Percentiles rank a stretch among this genome's conserved stretches.
Conservation (phyloP, 2,329 filamentous ascomycete genomes). For the Pyrenochaeta sp. region DNA sequence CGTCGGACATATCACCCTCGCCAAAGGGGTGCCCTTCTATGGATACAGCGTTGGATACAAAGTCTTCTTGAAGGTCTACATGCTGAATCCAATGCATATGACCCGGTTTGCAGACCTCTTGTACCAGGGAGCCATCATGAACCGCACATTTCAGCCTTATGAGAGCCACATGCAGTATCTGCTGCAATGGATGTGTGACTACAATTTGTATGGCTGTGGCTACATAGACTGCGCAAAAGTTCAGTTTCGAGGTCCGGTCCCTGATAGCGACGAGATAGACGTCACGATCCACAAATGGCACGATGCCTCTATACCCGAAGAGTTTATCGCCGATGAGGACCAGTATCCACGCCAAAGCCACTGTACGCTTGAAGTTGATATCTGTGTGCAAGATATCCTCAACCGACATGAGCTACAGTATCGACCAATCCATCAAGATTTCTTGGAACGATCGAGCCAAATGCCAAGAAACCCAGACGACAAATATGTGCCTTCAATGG, state of each 20-base stretch:
- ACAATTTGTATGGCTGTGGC: conserved; percentile 93
- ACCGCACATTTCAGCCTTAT: conserved; percentile 84
- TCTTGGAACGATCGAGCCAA: conserved; percentile 75
- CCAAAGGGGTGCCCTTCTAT: conserved; percentile 95
- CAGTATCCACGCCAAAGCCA: conserved; percentile 81
- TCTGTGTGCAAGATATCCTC: conserved; percentile 85
- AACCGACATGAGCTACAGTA: conserved; percentile 81
- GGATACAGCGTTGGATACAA: conserved; percentile 93
- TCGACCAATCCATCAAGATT: conserved; percentile 85
- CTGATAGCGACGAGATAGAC: conserved; percentile 70
- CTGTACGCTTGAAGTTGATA: conserved; percentile 88
- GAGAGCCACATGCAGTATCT: conserved; percentile 94
- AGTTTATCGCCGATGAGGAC: conserved; percentile 68
- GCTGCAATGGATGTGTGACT: conserved; percentile 97
- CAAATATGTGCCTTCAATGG: conserved; percentile 94
- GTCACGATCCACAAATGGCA: conserved; percentile 78
- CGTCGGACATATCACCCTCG: conserved; percentile 88
- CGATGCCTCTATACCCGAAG: conserved; percentile 70
- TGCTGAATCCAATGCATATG: conserved; percentile 87
- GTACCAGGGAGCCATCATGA: conserved; percentile 87
- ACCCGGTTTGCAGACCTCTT: conserved; percentile 87
- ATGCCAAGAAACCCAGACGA: conserved; percentile 65
- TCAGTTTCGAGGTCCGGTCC: conserved; percentile 78
- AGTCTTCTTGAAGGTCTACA: conserved; percentile 92
- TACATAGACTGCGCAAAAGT: conserved; percentile 79